Evolutionary conservation across 495 filamentous ascomycete genomes (phyloP), one percentile per base, ranked within the genome.

Genomic region (Penicillium alfredii): DNA sequence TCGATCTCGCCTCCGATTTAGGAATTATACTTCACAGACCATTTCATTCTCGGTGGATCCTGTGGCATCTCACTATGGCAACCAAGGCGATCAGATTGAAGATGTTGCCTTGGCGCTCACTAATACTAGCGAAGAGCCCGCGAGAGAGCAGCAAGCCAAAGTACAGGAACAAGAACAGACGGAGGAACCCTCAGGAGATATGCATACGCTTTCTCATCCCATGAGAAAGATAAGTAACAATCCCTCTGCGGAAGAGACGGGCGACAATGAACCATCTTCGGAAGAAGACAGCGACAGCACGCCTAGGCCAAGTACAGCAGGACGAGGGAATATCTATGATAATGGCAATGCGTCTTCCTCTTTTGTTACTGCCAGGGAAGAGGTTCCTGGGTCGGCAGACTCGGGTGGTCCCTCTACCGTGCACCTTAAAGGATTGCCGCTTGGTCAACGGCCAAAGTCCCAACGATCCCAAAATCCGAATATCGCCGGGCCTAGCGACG

Each of bases 21-120:
- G 48, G 25, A 73, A 80, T 31, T 78, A 80, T 48, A 72, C 72
- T n/a, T 75, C 74, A 5, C 63, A 70, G 24, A 58, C 65, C 1
- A 61, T 72, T 8, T 75, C 72, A 1, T 81, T 81, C 52, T 66
- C 68, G 2, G 69, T 70, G 0, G 61, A 68, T 31, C 60, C 62
- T 1, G 60, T 62, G 30, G 45, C 64, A 7, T 55, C 62, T 16
- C 62, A 63, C 33, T 61, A 63, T 20, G 58, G 53, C 26, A 61
- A 64, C 17, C 49, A 68, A 27, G 55, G 54, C 14, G 62, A 69
- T 8, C 52, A 62, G 14, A 55, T 60, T 10, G 42, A 51, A 6
- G 44, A 53, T 12, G 46, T 46, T 22, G 45, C 45, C 25, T 39
- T 57, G 19, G 46, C 53, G 0, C 40, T 49, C n/a, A 51, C 46